phyloP scores from a whole-genome alignment of 768 basidiomycete species.

The Suillus spraguei region DNA sequence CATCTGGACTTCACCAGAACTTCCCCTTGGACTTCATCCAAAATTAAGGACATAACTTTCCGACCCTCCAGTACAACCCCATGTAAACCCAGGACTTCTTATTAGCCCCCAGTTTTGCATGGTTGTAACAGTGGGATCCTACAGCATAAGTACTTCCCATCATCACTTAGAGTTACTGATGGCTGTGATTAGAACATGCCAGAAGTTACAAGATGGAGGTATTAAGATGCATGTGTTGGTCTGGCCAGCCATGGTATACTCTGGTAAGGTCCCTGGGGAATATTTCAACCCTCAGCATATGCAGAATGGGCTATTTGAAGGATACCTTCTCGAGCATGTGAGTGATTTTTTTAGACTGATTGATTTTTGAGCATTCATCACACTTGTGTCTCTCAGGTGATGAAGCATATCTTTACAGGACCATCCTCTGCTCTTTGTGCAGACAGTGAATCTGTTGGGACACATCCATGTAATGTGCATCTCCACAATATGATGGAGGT shows the following conservation, averaged over 20 bases:
- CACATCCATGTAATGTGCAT: too few relatives aligned
- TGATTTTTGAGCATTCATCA: background rate
- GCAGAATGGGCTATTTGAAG: constrained; percentile 1
- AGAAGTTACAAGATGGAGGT: constrained; percentile 5
- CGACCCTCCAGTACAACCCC: too few relatives aligned
- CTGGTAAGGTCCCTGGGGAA: constrained; percentile 7
- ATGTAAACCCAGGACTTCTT: too few relatives aligned
- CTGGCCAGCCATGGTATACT: constrained; percentile 9
- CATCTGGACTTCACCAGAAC: too few relatives aligned
- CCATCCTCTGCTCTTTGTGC: background rate
- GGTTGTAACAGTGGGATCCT: background rate
- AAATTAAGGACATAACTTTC: too few relatives aligned
- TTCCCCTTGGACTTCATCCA: too few relatives aligned
- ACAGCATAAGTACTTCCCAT: background rate
- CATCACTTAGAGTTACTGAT: background rate
- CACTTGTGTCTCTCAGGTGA: background rate
- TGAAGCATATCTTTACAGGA: constrained; percentile 4
- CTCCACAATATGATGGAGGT: too few relatives aligned
- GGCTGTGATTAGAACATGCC: constrained; percentile 1
- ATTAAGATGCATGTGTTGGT: constrained; percentile 8
- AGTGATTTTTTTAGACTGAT: background rate
- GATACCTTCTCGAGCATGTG: constrained; percentile 8
- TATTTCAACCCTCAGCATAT: constrained; percentile 7
- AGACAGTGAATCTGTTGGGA: too few relatives aligned
- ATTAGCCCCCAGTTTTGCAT: too few relatives aligned